Evolutionary conservation across 169 alveolate genomes (phyloP).

Genomic region (Eimeria sp.): DNA sequence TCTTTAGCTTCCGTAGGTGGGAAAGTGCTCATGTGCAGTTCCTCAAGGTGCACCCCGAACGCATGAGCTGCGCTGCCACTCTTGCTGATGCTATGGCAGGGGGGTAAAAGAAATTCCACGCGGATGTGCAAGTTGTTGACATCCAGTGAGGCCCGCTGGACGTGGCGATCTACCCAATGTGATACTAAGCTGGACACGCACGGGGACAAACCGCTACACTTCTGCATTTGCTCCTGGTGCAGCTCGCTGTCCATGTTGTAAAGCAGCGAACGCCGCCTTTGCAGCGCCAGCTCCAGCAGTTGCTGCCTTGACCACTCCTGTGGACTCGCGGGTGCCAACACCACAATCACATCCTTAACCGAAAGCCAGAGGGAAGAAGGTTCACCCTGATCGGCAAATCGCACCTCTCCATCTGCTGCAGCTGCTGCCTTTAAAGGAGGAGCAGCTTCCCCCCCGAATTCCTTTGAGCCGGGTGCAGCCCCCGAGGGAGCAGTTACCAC

Average conservation of each 20-base stretch:
- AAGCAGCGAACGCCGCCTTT: constrained; percentile 56
- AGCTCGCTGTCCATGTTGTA: constrained; percentile 38
- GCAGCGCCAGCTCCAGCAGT: constrained; percentile 50
- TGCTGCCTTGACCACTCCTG: constrained; percentile 54
- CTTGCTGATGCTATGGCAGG: neutral
- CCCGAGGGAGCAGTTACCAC: neutral
- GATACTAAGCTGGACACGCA: neutral
- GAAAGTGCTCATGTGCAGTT: constrained; percentile 35
- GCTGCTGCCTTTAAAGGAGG: neutral
- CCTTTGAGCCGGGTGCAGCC: neutral
- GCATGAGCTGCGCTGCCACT: neutral
- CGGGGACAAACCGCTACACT: neutral
- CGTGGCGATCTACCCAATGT: constrained; percentile 39
- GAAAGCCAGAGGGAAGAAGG: neutral
- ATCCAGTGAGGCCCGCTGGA: constrained; percentile 43
- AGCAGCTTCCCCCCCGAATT: neutral
- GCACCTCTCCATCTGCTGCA: constrained; percentile 5
- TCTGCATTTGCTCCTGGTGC: constrained; percentile 9
- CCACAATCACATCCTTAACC: constrained; percentile 39
- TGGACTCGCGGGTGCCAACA: constrained; percentile 47
- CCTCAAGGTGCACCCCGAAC: constrained; percentile 32
- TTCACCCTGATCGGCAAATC: neutral
- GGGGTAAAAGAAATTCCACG: constrained; percentile 26
- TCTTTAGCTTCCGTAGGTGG: constrained; percentile 1
- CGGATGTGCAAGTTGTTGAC: constrained; percentile 15